Evolutionary conservation across 164 flowering plant genomes (phyloP).

Genomic region (Aristolochia californica): DNA sequence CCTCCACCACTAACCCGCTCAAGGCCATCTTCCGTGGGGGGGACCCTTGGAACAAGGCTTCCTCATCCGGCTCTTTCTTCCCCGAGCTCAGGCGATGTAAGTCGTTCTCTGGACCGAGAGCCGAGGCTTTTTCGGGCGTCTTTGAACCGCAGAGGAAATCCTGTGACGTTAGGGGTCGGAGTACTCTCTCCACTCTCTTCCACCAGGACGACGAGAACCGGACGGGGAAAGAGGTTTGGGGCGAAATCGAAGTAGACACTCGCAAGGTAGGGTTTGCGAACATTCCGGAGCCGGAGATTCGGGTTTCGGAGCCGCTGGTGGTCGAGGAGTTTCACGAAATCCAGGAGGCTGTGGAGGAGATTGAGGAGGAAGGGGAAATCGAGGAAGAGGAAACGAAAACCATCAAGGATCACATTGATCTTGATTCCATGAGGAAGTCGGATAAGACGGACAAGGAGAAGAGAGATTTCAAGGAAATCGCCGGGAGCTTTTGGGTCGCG

Average conservation of each 20-base stretch:
- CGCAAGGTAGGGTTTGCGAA: slow-evolving; percentile 26
- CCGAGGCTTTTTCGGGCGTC: slow-evolving; percentile 44
- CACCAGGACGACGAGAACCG: slow-evolving; percentile 40
- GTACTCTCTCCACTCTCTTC: slow-evolving; percentile 50
- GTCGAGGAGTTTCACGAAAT: slow-evolving; percentile 15
- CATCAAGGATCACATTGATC: slow-evolving; percentile 87
- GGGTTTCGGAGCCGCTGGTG: slow-evolving; percentile 25
- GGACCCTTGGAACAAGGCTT: neutral
- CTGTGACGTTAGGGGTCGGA: slow-evolving; percentile 71
- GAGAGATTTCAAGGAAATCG: slow-evolving; percentile 54
- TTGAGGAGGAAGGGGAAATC: too few species aligned
- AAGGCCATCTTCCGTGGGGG: slow-evolving; percentile 11
- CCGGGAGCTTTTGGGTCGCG: slow-evolving; percentile 64
- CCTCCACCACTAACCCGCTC: slow-evolving; percentile 1
- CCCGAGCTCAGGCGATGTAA: slow-evolving; percentile 78
- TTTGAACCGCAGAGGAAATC: slow-evolving; percentile 78
- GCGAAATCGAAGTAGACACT: slow-evolving; percentile 21
- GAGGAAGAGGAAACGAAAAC: too few species aligned
- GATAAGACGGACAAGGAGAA: slow-evolving; percentile 11
- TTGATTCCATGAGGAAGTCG: slow-evolving; percentile 50
- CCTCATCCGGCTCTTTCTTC: slow-evolving; percentile 15
- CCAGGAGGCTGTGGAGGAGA: slow-evolving; percentile 16
- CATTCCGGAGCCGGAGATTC: slow-evolving; percentile 14
- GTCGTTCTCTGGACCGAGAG: slow-evolving; percentile 56
- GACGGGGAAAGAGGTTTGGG: slow-evolving; percentile 9